Evolutionary conservation across 2,329 filamentous ascomycete species (phyloP).

Genomic region (Talaromyces verruculosus): DNA sequence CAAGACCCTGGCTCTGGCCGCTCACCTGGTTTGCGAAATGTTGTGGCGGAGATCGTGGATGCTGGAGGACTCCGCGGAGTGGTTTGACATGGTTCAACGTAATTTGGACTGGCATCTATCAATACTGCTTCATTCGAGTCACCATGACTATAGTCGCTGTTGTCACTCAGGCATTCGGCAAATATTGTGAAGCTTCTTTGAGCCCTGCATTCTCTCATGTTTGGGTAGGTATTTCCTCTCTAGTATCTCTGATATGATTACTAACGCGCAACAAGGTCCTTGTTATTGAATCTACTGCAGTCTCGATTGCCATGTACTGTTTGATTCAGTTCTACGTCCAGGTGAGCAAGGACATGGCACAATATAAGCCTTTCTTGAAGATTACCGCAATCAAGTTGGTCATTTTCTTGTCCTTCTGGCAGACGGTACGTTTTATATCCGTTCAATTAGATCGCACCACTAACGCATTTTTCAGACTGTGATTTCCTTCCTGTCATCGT

Average conservation of each 20-base stretch:
- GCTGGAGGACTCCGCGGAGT: slow-evolving; percentile 72
- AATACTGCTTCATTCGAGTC: slow-evolving; percentile 80
- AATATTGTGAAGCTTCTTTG: slow-evolving; percentile 77
- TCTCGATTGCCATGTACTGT: slow-evolving; percentile 84
- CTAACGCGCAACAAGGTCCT: slow-evolving; percentile 51
- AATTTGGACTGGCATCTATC: slow-evolving; percentile 78
- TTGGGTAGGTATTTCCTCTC: slow-evolving; percentile 58
- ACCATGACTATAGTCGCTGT: slow-evolving; percentile 77
- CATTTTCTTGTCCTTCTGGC: slow-evolving; percentile 91
- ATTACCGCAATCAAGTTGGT: slow-evolving; percentile 85
- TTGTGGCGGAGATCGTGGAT: slow-evolving; percentile 67
- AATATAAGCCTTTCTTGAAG: slow-evolving; percentile 74
- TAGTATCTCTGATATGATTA: not conserved
- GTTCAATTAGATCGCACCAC: not conserved
- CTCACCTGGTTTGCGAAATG: slow-evolving; percentile 69
- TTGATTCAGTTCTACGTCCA: slow-evolving; percentile 85
- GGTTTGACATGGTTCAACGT: slow-evolving; percentile 88
- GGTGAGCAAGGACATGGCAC: slow-evolving; percentile 65
- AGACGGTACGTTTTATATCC: slow-evolving; percentile 49
- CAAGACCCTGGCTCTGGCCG: slow-evolving; percentile 73
- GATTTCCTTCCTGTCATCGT: slow-evolving; percentile 62
- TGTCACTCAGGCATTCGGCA: slow-evolving; percentile 64
- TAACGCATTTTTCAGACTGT: slow-evolving; percentile 44
- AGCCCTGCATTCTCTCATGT: slow-evolving; percentile 78
- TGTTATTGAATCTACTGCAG: slow-evolving; percentile 67